phyloP scores from a whole-genome alignment of 352 stramenopile species.

The Halophytophthora polymorphica region DNA sequence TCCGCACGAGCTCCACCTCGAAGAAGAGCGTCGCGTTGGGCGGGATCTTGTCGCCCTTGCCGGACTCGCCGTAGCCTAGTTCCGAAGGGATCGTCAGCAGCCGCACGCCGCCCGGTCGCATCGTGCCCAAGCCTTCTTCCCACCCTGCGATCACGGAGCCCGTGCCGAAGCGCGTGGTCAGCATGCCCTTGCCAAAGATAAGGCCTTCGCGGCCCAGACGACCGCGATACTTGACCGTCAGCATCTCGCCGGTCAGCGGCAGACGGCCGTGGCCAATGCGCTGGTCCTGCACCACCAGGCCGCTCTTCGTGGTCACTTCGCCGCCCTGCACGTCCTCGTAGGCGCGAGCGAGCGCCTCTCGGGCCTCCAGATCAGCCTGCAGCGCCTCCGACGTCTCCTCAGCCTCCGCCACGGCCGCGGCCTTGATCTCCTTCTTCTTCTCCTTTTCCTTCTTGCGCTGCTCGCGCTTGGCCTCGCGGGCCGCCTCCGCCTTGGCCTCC shows the following conservation, averaged over 20 bases:
- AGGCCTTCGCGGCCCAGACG: conserved; percentile 55
- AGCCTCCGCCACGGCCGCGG: conserved; percentile 27
- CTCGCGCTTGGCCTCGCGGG: conserved; percentile 20
- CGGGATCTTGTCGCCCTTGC: conserved; percentile 76
- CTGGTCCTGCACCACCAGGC: conserved; percentile 52
- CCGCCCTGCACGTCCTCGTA: conserved; percentile 51
- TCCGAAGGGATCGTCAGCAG: conserved; percentile 61
- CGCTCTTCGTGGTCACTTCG: conserved; percentile 59
- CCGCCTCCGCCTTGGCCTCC: conserved; percentile 11
- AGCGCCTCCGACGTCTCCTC: conserved; percentile 28
- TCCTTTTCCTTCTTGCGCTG: conserved; percentile 38
- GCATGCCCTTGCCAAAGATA: conserved; percentile 78
- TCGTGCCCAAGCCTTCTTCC: conserved; percentile 78
- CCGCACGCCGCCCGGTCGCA: conserved; percentile 58
- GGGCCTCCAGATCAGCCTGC: conserved; percentile 26
- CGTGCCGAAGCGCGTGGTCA: conserved; percentile 57
- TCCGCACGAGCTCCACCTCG: conserved; percentile 74
- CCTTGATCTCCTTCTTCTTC: conserved; percentile 36
- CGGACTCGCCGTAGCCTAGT: conserved; percentile 57
- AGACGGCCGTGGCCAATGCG: conserved; percentile 53
- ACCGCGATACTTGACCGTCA: conserved; percentile 72
- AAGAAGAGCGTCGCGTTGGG: conserved; percentile 76
- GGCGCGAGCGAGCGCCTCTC: conserved; percentile 42
- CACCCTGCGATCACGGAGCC: conserved; percentile 75
- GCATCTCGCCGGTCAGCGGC: conserved; percentile 51